phyloP scores from a whole-genome alignment of 192 early-diverging fungal species.

The Entrophospora sp. region DNA sequence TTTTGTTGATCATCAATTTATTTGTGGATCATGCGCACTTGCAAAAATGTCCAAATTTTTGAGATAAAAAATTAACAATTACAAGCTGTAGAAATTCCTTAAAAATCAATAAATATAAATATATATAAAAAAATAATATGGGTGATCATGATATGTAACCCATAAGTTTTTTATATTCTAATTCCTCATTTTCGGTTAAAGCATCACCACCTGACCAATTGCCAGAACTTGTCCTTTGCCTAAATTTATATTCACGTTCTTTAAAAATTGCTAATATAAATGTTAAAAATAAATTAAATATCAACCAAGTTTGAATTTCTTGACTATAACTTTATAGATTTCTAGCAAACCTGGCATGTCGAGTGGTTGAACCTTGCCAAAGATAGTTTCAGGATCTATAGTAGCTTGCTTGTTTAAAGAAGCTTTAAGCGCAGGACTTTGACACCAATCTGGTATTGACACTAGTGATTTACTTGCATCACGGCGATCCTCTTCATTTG shows the following conservation, averaged over 20 bases:
- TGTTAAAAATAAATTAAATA: background rate
- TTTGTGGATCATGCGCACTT: too few species aligned
- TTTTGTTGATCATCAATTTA: too few species aligned
- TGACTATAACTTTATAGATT: background rate
- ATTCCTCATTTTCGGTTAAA: constrained; percentile 4
- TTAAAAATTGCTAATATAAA: background rate
- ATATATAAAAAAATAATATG: background rate
- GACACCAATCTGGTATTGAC: constrained; percentile 18
- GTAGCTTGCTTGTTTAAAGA: background rate
- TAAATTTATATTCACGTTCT: background rate
- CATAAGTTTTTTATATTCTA: constrained; percentile 13
- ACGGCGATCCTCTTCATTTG: background rate
- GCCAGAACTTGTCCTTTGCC: constrained; percentile 3
- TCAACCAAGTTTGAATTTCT: too few species aligned
- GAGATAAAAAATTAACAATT: too few species aligned
- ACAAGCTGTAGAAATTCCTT: background rate
- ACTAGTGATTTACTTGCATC: constrained; percentile 22
- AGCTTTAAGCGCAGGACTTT: background rate
- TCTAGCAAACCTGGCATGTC: background rate
- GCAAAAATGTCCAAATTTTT: too few species aligned
- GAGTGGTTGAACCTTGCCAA: background rate
- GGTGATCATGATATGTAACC: constrained; percentile 2
- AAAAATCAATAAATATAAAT: background rate
- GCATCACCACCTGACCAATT: constrained; percentile 9
- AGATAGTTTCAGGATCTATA: constrained; percentile 12